Conservation (phyloP, 176 grass and related monocot genomes). For the Cymbopogon citratus region DNA sequence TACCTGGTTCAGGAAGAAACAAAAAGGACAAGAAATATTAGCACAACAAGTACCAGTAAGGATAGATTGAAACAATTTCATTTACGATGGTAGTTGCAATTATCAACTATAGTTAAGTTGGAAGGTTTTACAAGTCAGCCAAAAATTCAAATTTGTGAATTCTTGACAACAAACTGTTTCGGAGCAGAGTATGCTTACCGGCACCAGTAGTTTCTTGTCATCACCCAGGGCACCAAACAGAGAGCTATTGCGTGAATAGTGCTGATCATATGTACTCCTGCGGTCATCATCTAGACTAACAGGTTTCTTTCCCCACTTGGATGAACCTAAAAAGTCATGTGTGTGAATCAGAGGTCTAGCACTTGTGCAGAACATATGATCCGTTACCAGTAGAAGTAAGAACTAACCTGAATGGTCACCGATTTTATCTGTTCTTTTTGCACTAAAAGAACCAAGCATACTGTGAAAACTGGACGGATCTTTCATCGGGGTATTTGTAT, state of each 20-base stretch:
- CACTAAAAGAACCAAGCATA: conserved; percentile 29
- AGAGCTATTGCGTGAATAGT: conserved; percentile 30
- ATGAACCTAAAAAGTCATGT: conserved; percentile 40
- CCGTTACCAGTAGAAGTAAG: not conserved
- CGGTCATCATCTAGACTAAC: conserved; percentile 40
- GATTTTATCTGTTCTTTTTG: conserved; percentile 48
- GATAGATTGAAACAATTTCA: not conserved
- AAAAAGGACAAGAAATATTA: conserved; percentile 17
- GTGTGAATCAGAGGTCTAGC: conserved; percentile 5
- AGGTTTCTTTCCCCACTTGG: conserved; percentile 47
- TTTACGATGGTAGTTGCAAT: not conserved
- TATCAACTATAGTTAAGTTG: conserved; percentile 5
- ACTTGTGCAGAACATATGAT: not conserved
- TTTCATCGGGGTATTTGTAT: conserved; percentile 30
- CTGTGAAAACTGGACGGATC: conserved; percentile 27
- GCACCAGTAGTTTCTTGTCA: conserved; percentile 55
- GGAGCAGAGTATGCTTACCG: conserved; percentile 45
- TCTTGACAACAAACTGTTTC: not conserved
- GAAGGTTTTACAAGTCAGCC: not conserved
- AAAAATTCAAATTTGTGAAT: conserved; percentile 18
- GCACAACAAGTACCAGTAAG: not conserved
- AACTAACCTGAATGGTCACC: conserved; percentile 55
- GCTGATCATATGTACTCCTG: conserved; percentile 51
- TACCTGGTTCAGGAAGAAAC: conserved; percentile 39
- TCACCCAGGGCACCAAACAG: conserved; percentile 39